These are phyloP conservation scores for Claviceps humidiphila DNA, from an alignment of 2,329 filamentous ascomycete genomes.

Conservation along the genomic window DNA sequence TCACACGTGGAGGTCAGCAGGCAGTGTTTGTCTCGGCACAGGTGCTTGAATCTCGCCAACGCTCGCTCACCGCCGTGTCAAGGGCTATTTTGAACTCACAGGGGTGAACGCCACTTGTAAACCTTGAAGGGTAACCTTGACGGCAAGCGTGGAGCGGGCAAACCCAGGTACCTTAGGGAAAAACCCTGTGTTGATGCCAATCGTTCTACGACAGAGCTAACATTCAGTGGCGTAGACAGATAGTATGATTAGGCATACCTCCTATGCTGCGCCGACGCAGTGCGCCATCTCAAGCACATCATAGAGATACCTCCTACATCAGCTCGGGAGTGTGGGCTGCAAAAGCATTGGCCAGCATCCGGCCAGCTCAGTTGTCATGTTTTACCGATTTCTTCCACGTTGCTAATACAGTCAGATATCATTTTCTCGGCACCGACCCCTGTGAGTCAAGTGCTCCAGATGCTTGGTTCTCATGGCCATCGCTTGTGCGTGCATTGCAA, in stretches of 20 bases:
- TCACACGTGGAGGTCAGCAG: neutral
- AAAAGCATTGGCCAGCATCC: neutral
- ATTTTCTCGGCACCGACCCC: neutral
- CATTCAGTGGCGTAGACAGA: neutral
- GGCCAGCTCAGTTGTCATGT: neutral
- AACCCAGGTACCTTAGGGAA: neutral
- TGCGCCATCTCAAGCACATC: neutral
- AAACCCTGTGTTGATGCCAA: neutral
- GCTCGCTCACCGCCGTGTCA: neutral
- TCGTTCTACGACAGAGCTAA: neutral
- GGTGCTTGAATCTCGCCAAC: conserved; percentile 3
- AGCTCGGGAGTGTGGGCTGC: neutral
- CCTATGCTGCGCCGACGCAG: neutral
- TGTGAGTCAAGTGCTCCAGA: neutral
- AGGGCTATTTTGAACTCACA: neutral
- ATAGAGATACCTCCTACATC: neutral
- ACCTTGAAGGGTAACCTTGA: too few species aligned
- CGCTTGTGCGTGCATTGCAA: conserved; percentile 1
- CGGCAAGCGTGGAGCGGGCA: neutral
- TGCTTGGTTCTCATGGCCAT: neutral
- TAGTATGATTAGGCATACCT: neutral
- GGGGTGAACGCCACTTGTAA: neutral
- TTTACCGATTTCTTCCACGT: neutral
- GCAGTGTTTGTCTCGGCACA: conserved; percentile 2
- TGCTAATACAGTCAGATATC: neutral